Percentiles rank a stretch among this genome's conserved stretches.
Evolutionary conservation across 2,329 filamentous ascomycete genomes (phyloP).

Genomic region (Fusarium keratoplasticum): DNA sequence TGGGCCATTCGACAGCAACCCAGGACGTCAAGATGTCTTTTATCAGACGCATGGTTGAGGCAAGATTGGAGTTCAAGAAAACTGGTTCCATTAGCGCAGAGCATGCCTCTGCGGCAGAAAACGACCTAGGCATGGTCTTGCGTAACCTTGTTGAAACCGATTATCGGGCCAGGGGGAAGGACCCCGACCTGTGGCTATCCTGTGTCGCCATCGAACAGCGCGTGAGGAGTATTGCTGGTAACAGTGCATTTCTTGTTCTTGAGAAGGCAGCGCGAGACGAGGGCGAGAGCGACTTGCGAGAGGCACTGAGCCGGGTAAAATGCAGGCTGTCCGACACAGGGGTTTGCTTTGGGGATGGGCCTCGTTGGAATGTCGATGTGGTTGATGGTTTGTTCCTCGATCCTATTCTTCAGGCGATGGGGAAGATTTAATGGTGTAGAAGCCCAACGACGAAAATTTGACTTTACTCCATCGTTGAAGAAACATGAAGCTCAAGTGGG

Average conservation of each 20-base stretch:
- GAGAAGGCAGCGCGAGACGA: slow-evolving; percentile 6
- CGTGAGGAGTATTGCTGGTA: slow-evolving; percentile 5
- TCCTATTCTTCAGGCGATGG: not conserved
- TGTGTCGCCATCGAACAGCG: slow-evolving; percentile 17
- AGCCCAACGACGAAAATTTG: not conserved
- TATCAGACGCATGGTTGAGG: slow-evolving; percentile 24
- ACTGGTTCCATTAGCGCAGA: slow-evolving; percentile 15
- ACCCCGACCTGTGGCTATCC: slow-evolving; percentile 18
- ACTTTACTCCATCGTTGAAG: not conserved
- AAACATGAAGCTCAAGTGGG: not conserved
- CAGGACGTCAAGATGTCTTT: slow-evolving; percentile 9
- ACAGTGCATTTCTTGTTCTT: slow-evolving; percentile 4
- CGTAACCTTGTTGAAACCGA: slow-evolving; percentile 11
- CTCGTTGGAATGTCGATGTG: slow-evolving; percentile 15
- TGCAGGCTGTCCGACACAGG: slow-evolving; percentile 19
- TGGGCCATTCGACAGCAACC: slow-evolving; percentile 19
- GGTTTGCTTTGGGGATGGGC: slow-evolving; percentile 32
- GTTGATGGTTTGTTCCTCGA: not conserved
- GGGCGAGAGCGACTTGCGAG: not conserved
- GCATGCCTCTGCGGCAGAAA: slow-evolving; percentile 18
- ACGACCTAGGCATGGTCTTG: slow-evolving; percentile 19
- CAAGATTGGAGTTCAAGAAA: slow-evolving; percentile 22
- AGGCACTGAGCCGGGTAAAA: not conserved
- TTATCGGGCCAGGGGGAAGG: slow-evolving; percentile 14
- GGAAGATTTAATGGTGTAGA: not conserved